Percentiles rank a stretch among this genome's conserved stretches.
phyloP scores from a whole-genome alignment of 805 yeast species.

The Saccharomycopsis schoenii region DNA sequence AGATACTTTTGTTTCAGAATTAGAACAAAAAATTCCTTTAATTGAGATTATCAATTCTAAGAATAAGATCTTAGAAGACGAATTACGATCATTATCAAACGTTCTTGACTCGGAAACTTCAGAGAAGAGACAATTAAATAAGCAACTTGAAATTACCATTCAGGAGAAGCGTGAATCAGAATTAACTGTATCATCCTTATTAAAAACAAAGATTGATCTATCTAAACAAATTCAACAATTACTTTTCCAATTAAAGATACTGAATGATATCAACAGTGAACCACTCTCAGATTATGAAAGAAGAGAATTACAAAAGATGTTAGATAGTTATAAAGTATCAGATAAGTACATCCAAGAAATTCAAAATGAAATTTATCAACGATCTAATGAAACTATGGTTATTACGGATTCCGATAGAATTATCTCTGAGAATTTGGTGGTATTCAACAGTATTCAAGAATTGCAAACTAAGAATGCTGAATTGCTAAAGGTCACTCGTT shows the following conservation, averaged over 20 bases:
- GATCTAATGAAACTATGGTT: conserved; percentile 21
- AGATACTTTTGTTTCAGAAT: conserved; percentile 60
- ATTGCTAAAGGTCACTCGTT: conserved; percentile 56
- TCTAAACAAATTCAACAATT: conserved; percentile 76
- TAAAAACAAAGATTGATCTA: conserved; percentile 56
- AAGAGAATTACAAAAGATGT: conserved; percentile 51
- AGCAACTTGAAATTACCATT: conserved; percentile 24
- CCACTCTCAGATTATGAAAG: conserved; percentile 61
- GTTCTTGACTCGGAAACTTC: conserved; percentile 43
- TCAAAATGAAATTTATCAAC: conserved; percentile 16
- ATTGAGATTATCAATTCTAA: conserved; percentile 56
- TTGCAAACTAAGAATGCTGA: conserved; percentile 69
- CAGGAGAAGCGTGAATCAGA: conserved; percentile 33
- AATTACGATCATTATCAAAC: conserved; percentile 43
- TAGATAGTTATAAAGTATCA: conserved; percentile 20
- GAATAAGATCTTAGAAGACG: conserved; percentile 46
- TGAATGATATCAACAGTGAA: conserved; percentile 22
- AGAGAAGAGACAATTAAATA: conserved; percentile 37
- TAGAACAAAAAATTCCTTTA: conserved; percentile 71
- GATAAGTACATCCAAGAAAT: conserved; percentile 25
- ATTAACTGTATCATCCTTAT: conserved; percentile 38
- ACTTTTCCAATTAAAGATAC: conserved; percentile 53
- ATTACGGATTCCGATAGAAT: conserved; percentile 62
- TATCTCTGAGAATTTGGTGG: conserved; percentile 64
- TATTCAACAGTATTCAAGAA: conserved; percentile 57